A percentile compares a stretch with the other conserved stretches of the same genome.
Evolutionary conservation across 2,329 filamentous ascomycete species (phyloP).

Genomic region (Berkeleyomyces rouxiae): DNA sequence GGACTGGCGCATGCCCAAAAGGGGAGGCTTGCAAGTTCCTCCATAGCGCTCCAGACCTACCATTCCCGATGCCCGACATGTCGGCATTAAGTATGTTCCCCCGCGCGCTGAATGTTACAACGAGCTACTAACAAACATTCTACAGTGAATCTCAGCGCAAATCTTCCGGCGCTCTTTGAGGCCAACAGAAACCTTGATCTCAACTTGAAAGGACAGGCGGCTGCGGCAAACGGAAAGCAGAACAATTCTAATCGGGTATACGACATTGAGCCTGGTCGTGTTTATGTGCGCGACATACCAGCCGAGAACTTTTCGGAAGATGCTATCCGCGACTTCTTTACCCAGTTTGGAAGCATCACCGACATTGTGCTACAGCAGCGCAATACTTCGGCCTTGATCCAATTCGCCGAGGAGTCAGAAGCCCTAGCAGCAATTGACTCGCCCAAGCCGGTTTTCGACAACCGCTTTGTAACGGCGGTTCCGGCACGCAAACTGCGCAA

Average conservation of each 20-base stretch:
- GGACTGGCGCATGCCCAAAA: not conserved
- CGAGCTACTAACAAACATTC: not conserved
- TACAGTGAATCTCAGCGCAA: not conserved
- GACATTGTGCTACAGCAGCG: conserved; percentile 49
- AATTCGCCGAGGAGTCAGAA: conserved; percentile 46
- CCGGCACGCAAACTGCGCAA: conserved; percentile 1
- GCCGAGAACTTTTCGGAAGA: conserved; percentile 51
- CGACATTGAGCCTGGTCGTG: conserved; percentile 46
- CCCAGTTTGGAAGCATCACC: conserved; percentile 49
- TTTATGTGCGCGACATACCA: conserved; percentile 67
- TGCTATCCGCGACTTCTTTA: conserved; percentile 50
- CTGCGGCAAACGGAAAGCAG: conserved; percentile 28
- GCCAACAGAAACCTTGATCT: conserved; percentile 16
- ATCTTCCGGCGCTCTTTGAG: conserved; percentile 5
- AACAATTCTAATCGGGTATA: conserved; percentile 41
- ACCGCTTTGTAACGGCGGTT: conserved; percentile 62
- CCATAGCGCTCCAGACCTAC: not conserved
- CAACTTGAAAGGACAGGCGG: conserved; percentile 18
- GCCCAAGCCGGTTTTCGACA: conserved; percentile 69
- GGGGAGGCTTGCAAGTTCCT: conserved; percentile 6
- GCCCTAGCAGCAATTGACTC: conserved; percentile 58
- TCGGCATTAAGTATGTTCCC: conserved; percentile 6
- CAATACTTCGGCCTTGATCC: conserved; percentile 52
- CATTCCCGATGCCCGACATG: conserved; percentile 1
- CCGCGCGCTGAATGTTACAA: not conserved